Conservation (phyloP, 2,329 filamentous ascomycete genomes). For the Aspergillus pseudotamarii region DNA sequence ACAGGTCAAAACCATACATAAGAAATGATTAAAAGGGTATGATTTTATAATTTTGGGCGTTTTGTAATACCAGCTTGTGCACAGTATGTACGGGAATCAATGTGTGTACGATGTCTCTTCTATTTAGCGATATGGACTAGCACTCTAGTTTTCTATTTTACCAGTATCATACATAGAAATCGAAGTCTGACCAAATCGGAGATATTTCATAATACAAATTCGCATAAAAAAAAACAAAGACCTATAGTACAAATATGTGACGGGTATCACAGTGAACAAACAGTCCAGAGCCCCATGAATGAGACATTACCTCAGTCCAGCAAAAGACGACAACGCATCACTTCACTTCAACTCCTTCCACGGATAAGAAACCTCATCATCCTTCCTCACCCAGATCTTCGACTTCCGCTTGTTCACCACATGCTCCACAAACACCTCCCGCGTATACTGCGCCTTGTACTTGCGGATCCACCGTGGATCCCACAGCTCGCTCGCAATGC, state of each 20-base stretch:
- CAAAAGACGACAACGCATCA: constrained; percentile 6
- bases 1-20: neutral
- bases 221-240: neutral
- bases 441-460: constrained; percentile 74
- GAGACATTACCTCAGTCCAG: neutral
- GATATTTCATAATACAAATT: neutral
- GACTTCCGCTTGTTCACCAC: constrained; percentile 81
- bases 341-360: constrained; percentile 55
- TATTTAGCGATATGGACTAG: neutral
- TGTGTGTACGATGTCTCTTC: constrained; percentile 3
- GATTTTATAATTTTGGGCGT: neutral
- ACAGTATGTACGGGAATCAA: neutral
- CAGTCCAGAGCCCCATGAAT: neutral
- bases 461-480: constrained; percentile 86
- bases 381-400: constrained; percentile 84
- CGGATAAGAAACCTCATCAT: constrained; percentile 70
- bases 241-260: neutral
- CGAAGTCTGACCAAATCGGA: neutral
- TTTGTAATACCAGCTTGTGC: neutral
- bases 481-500: constrained; percentile 94
- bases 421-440: constrained; percentile 91
- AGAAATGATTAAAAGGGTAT: neutral
- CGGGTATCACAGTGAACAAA: neutral
- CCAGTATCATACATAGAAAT: no score
- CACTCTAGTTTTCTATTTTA: neutral